Evolutionary conservation across 2,329 filamentous ascomycete genomes (phyloP).

Genomic region (Fusarium luffae): DNA sequence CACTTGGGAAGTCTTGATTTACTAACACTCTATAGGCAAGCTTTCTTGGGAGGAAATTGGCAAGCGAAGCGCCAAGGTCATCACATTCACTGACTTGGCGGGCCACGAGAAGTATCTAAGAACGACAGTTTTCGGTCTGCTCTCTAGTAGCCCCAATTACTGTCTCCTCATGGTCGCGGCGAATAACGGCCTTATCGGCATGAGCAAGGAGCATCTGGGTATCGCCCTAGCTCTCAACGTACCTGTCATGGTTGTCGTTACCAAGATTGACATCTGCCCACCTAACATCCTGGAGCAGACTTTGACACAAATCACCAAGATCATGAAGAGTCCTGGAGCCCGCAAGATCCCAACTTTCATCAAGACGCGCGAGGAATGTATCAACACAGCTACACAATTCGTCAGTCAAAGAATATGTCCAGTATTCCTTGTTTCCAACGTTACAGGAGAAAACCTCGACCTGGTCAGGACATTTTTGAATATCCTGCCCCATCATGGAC

Average conservation of each 20-base stretch:
- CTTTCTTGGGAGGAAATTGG: slow-evolving; percentile 98
- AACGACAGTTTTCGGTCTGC: slow-evolving; percentile 93
- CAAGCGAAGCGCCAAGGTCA: slow-evolving; percentile 93
- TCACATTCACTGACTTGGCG: slow-evolving; percentile 93
- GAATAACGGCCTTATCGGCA: slow-evolving; percentile 95
- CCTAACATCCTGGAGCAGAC: slow-evolving; percentile 96
- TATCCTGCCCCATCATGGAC: slow-evolving; percentile 92
- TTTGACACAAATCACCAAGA: slow-evolving; percentile 88
- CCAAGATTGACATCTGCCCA: slow-evolving; percentile 98
- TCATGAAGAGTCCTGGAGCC: slow-evolving; percentile 92
- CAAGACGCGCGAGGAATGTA: slow-evolving; percentile 88
- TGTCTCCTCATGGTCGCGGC: slow-evolving; percentile 98
- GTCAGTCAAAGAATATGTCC: slow-evolving; percentile 95
- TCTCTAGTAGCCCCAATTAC: slow-evolving; percentile 96
- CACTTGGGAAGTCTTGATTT: neutral
- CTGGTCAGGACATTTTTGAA: slow-evolving; percentile 94
- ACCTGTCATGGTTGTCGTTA: slow-evolving; percentile 96
- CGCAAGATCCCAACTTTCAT: slow-evolving; percentile 97
- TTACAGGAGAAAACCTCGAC: slow-evolving; percentile 91
- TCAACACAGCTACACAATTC: slow-evolving; percentile 96
- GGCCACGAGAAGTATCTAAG: slow-evolving; percentile 95
- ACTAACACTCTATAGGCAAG: slow-evolving; percentile 56
- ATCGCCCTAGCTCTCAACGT: slow-evolving; percentile 96
- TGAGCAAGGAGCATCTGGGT: slow-evolving; percentile 98
- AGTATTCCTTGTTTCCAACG: slow-evolving; percentile 97